Base-by-base conservation (phyloP, 176 grass and related monocot genomes). In the Eremochloa ophiuroides region DNA sequence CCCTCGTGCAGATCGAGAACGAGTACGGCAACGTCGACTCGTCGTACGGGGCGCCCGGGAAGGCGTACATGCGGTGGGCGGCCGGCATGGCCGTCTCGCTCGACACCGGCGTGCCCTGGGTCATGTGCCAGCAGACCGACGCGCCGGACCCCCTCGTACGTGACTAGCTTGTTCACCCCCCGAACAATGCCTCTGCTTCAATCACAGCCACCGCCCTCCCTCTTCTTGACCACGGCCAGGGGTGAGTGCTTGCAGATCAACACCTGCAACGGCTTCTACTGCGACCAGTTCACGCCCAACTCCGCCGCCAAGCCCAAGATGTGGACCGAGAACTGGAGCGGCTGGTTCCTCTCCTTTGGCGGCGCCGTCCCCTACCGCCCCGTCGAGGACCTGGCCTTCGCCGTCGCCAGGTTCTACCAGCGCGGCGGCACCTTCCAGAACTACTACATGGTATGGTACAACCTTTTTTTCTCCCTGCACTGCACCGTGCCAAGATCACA, bases 371-470 rank as follows among this genome's bases (percentile, higher is more conserved):
- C 96, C 27, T 99, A 99, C 81, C 91, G 96, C 31, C 96, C 96
- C 16, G 78, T 60, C 55, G 84, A 99, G 86, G 93, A 99, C 87
- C 35, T 99, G 69, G 93, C 93, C 77, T 99, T 99, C 92, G 85
- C 93, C 23, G 96, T 99, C 72, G 91, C 96, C 5, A 26, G 96
- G 1, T 99, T 99, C 84, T 99, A 95, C 82, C 91, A 99, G 92
- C 93, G 93, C 80, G 96, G 96, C 9, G 96, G 96, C 71, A 99
- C 96, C 7, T 90, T 99, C 82, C 96, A 99, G 85, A 99, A 99
- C 79, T 99, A 99, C 74, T 99, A 99, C 93, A 99, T 99, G 96
- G 96, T 98, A n/a, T n/a, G n/a, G n/a, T n/a, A n/a, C n/a, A 83
- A 31, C 13, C 29, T 23, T 7, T n/a, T 15, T 29, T 20, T 11